These are phyloP conservation scores for Psophocarpus tetragonolobus DNA, from an alignment of 306 rosid species.

Conservation along the genomic window DNA sequence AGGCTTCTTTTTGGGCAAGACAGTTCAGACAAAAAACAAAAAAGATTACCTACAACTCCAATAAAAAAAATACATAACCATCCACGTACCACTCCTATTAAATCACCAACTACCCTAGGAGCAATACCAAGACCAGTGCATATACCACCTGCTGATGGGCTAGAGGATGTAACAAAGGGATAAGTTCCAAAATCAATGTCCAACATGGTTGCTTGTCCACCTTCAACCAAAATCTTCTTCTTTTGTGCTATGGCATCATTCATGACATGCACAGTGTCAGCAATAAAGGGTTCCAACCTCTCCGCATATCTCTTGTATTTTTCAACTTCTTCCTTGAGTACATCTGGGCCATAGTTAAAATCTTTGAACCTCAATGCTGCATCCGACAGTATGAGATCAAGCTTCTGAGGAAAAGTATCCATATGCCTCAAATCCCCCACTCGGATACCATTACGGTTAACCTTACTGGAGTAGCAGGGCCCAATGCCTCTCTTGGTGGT, in stretches of 20 bases:
- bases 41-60: background rate
- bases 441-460: conserved; percentile 82
- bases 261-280: conserved; percentile 80
- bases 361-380: conserved; percentile 78
- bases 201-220: conserved; percentile 97
- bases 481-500: conserved; percentile 99
- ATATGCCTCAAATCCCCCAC: conserved; percentile 85
- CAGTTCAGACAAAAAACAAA: background rate
- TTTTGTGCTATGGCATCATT: conserved; percentile 73
- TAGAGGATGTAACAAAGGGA: conserved; percentile 97
- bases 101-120: conserved; percentile 88
- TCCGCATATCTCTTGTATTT: conserved; percentile 88
- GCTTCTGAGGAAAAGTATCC: conserved; percentile 87
- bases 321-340: conserved; percentile 84
- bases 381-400: conserved; percentile 74
- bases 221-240: conserved; percentile 93
- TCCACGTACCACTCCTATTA: conserved; percentile 85
- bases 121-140: conserved; percentile 98
- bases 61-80: conserved; percentile 4
- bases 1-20: conserved; percentile 1
- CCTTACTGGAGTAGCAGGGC: conserved; percentile 94
- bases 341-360: conserved; percentile 67
- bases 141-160: conserved; percentile 97
- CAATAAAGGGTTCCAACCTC: conserved; percentile 89
- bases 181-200: conserved; percentile 98